phyloP scores from a whole-genome alignment of 139 green algal species.

The Spirogloea muscicola region DNA sequence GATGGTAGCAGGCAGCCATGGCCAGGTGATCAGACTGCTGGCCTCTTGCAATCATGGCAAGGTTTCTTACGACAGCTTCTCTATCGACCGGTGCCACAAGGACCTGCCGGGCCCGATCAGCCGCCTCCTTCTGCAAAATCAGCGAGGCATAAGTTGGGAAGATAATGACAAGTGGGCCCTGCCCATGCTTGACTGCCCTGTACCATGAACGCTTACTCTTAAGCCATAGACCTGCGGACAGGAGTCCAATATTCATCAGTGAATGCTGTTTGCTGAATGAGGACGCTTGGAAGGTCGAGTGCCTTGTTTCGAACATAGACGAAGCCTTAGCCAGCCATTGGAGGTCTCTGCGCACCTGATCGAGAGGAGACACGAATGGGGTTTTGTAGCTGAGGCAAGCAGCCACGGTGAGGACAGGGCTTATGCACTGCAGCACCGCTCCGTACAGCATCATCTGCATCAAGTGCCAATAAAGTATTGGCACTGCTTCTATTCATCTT shows the following conservation, averaged over 20 bases:
- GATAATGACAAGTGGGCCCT: no score
- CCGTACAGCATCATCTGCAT: conserved; percentile 74
- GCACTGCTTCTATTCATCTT: no score
- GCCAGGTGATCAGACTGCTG: no score
- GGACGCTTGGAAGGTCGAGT: no score
- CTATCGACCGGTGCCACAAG: conserved; percentile 16
- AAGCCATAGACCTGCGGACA: neutral
- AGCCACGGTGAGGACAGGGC: conserved; percentile 74
- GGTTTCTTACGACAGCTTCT: no score
- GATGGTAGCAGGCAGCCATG: no score
- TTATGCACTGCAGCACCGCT: conserved; percentile 69
- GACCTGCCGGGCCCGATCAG: conserved; percentile 3
- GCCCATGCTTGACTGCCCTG: neutral
- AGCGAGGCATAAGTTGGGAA: no score
- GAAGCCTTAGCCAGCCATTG: no score
- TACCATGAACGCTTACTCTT: neutral
- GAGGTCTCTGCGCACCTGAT: neutral
- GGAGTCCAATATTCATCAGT: neutral
- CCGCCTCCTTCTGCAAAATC: conserved; percentile 16
- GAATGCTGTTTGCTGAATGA: neutral
- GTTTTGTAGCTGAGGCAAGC: conserved; percentile 1
- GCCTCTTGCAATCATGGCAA: no score
- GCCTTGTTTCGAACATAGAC: no score
- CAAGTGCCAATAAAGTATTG: no score
- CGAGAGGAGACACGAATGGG: conserved; percentile 18